Evolutionary conservation across 352 stramenopile species (phyloP), one percentile per base, ranked within the genome.

Genomic region (Globisporangium solare): DNA sequence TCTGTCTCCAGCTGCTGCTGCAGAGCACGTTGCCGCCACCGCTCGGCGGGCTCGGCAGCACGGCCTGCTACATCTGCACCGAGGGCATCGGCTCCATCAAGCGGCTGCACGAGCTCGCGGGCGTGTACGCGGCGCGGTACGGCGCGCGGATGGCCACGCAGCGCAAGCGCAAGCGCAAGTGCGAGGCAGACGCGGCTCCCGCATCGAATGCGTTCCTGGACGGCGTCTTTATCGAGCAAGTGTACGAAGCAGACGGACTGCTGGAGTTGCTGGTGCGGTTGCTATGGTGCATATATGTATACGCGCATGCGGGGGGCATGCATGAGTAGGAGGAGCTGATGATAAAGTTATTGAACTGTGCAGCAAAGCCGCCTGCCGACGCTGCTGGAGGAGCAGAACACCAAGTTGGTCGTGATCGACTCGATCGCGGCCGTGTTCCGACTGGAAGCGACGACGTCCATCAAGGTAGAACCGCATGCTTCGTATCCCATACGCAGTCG

Each of bases 321-420:
- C 47, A 27, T 43, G 20, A 20, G 7, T 55, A n/a, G n/a, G n/a
- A n/a, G n/a, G n/a, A n/a, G n/a, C n/a, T n/a, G n/a, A n/a, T n/a
- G n/a, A n/a, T n/a, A n/a, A n/a, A n/a, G n/a, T n/a, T n/a, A n/a
- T n/a, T n/a, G n/a, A n/a, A 45, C 8, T 7, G 12, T 54, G 27
- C 43, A 92, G 82, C 83, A 94, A 79, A 66, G 66, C 11, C 69
- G 79, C 10, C 60, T 94, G 11, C 84, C 84, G 2, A 71, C 67
- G 37, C 61, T 94, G 3, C 51, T 94, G 15, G 74, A 78, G 14
- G 73, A 89, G 40, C 78, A 86, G 47, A 82, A 87, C 49, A 89
- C 83, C 12, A 89, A 88, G 43, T 76, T 94, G 17, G 79, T 94
- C 13, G 72, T 94, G 40, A 66, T 94, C 53, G 84, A 94, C 66